Evolutionary conservation across 345 rosid species (phyloP).

Genomic region (Salix caprea): DNA sequence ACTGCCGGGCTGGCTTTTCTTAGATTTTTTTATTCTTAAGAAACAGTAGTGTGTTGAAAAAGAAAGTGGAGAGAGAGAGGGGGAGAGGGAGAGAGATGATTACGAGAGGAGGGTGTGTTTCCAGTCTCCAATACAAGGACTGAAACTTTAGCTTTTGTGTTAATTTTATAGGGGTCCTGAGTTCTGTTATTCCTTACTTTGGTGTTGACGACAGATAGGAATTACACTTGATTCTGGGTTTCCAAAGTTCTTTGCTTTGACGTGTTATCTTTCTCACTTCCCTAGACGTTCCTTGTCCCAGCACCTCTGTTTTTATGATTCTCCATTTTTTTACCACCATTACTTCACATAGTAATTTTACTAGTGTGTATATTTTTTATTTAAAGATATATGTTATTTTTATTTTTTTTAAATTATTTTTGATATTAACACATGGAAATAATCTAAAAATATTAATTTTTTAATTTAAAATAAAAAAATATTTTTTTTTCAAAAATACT

Average conservation of each 20-base stretch:
- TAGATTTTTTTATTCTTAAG: constrained; percentile 9
- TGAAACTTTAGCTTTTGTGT: constrained; percentile 54
- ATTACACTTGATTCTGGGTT: constrained; percentile 44
- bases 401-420: too few relatives aligned
- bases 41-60: not conserved
- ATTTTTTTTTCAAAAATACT: too few relatives aligned
- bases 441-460: too few relatives aligned
- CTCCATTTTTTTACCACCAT: not conserved
- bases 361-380: too few relatives aligned
- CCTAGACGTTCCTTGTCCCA: constrained; percentile 62
- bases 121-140: constrained; percentile 55
- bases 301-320: constrained; percentile 10
- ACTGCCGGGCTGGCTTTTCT: constrained; percentile 42
- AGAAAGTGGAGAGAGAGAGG: constrained; percentile 13
- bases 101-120: constrained; percentile 28
- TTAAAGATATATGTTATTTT: too few relatives aligned
- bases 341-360: not conserved
- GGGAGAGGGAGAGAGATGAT: not conserved
- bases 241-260: constrained; percentile 46
- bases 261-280: constrained; percentile 52
- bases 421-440: too few relatives aligned
- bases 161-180: constrained; percentile 29
- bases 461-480: too few relatives aligned
- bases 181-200: constrained; percentile 49
- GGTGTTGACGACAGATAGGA: constrained; percentile 41